phyloP scores from a whole-genome alignment of 257 asterid genomes.

The Solanum sparsipilum region DNA sequence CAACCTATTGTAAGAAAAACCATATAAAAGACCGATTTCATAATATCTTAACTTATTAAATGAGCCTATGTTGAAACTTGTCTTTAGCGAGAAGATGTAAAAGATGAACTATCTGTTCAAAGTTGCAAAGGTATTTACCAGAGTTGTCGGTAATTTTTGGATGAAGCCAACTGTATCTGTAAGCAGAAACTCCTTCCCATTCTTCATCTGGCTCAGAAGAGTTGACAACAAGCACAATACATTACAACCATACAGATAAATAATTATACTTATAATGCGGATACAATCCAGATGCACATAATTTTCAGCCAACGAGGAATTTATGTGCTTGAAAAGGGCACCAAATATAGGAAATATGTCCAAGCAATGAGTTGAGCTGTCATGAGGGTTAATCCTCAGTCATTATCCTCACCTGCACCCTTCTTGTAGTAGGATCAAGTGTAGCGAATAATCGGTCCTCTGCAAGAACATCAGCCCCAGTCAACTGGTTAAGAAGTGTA shows the following conservation, averaged over 20 bases:
- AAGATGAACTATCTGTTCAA: background rate
- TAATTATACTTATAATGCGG: background rate
- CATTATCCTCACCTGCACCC: conserved; percentile 66
- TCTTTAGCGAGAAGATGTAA: background rate
- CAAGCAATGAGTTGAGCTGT: background rate
- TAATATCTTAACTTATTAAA: background rate
- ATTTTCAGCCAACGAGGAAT: background rate
- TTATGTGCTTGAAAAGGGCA: background rate
- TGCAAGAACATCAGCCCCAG: conserved; percentile 93
- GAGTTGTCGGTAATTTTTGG: conserved; percentile 88
- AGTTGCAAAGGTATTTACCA: conserved; percentile 34
- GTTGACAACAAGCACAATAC: conserved; percentile 4
- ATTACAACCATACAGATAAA: background rate
- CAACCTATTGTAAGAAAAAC: conserved; percentile 46
- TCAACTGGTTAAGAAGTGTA: conserved; percentile 71
- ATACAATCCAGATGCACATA: background rate
- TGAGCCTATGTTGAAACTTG: background rate
- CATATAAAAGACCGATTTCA: background rate
- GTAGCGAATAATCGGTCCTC: conserved; percentile 93
- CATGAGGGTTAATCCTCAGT: background rate
- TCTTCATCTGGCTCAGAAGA: conserved; percentile 51
- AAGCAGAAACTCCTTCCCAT: conserved; percentile 88
- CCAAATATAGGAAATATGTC: background rate
- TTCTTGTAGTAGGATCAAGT: conserved; percentile 97
- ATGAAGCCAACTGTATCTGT: conserved; percentile 97